Evolutionary conservation across 1,139 yeast genomes (phyloP), one percentile per base, ranked within the genome.

Genomic region (Blastobotrys apis): DNA sequence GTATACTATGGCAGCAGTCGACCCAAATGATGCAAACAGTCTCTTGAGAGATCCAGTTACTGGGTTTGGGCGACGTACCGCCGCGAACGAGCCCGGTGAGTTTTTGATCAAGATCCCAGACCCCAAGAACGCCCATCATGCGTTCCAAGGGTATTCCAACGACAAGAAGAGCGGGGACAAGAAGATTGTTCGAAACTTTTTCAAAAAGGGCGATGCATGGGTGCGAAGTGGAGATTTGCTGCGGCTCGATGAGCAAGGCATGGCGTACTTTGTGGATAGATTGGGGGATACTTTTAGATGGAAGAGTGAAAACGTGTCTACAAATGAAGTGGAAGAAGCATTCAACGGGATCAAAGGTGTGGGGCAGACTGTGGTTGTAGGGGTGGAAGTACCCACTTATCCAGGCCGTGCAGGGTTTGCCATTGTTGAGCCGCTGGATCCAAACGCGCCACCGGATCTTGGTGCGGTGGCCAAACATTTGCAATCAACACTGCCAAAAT

Each of bases 341-440:
- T 55, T 75, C 9, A 51, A 62, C 15, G 60, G 63, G 5, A 53
- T 63, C 41, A 71, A 75, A 21, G 68, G 67, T 35, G 68, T 87
- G 48, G 71, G 72, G 48, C 86, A 85, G 60, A 77, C 81, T 2
- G 94, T 87, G 38, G 95, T 90, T 30, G 96, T 90, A 35, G 98
- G 97, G 17, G 88, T 88, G 15, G 73, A 75, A 57, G 83, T 92
- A 17, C 94, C 94, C 6, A 75, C 81, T 47, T 94, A 88, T 59
- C 97, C 90, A 65, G 98, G 98, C 41, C 75, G 97, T 57, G 95
- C 97, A 9, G 97, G 98, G 0, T 86, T 77, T 44, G 95, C 94
- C 0, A 84, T 87, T 3, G 62, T 88, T 17, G 82, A 82, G 58
- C 75, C 81, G 2, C 58, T 62, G 15, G 73, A 72, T 15, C 42